Base-by-base conservation (phyloP, 805 yeast genomes). In the Ascoidea tarda region DNA sequence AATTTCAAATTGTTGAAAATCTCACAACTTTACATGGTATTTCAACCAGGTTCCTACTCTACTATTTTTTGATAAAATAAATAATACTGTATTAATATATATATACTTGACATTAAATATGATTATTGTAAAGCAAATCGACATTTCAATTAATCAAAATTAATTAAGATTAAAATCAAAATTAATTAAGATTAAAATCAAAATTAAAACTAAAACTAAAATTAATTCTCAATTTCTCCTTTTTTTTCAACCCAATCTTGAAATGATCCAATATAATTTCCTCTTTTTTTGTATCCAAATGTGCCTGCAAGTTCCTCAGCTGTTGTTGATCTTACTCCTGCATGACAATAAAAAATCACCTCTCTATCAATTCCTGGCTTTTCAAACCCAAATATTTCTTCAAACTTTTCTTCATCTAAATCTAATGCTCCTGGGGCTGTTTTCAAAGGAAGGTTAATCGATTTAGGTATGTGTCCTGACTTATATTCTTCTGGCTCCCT, bases 391-490 rank as follows among this genome's bases (percentile, higher is more conserved):
- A 90, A 88, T 49, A 78, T 73, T 45, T 84, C 86, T 60, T 79
- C 76, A 62, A 93, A 91, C 58, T 87, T 96, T 52, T 86, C 95
- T 5, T 76, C 75, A 1, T 82, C 68, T 50, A 91, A 76, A 50
- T 87, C 88, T 55, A 91, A 73, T 0, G 98, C 98, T 21, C 96
- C 96, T 0, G 98, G 98, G 10, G 90, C 78, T 5, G 93, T 79
- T 63, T 88, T 88, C 69, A 81, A 83, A 16, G 99, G 98, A 54
- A 91, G 77, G 63, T 93, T 93, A 53, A 90, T 67, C 5, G 98
- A 83, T 12, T 79, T 76, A 33, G 96, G 96, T 59, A 91, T 84
- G 63, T 77, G 81, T 47, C 96, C 96, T 46, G 69, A 69, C 32
- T 60, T 55, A 61, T 69, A 75, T 69, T 91, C 99, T 32, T 72